These are phyloP conservation scores for Thinopyrum obtusiflorum DNA, from an alignment of 202 grass and related monocot genomes.

Conservation along the genomic window DNA sequence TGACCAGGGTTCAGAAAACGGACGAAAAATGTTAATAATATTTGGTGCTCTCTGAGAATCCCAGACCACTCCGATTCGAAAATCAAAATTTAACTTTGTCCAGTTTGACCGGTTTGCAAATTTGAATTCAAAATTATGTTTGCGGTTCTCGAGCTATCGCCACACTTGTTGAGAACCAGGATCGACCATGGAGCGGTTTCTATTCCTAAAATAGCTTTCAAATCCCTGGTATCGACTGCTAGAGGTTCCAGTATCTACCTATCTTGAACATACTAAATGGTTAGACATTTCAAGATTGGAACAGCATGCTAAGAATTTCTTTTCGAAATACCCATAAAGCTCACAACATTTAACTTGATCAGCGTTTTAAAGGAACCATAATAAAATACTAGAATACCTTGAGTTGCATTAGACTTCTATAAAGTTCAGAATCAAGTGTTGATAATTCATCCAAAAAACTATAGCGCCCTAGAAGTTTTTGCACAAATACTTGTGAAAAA, in stretches of 20 bases:
- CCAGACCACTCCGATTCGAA: background rate
- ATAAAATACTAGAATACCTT: conserved; percentile 54
- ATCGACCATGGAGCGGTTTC: background rate
- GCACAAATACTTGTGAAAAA: conserved; percentile 95
- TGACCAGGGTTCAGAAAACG: background rate
- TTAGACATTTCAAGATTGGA: background rate
- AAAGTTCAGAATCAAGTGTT: conserved; percentile 86
- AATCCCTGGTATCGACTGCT: background rate
- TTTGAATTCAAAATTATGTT: background rate
- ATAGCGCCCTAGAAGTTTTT: conserved; percentile 87
- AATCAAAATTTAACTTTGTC: background rate
- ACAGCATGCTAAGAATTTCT: background rate
- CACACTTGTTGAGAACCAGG: background rate
- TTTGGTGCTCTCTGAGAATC: background rate
- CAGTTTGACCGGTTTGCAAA: background rate
- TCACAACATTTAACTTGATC: background rate
- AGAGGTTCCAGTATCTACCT: background rate
- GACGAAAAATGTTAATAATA: background rate
- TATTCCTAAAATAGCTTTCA: background rate
- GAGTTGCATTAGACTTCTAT: conserved; percentile 90
- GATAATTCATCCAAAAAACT: conserved; percentile 97
- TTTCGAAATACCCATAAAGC: background rate
- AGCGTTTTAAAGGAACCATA: conserved; percentile 2
- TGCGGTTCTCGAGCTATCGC: background rate
- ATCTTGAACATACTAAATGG: background rate